A percentile compares a stretch with the other conserved stretches of the same genome.
phyloP scores from a whole-genome alignment of 352 stramenopile genomes.

The Phytophthora pinifolia region DNA sequence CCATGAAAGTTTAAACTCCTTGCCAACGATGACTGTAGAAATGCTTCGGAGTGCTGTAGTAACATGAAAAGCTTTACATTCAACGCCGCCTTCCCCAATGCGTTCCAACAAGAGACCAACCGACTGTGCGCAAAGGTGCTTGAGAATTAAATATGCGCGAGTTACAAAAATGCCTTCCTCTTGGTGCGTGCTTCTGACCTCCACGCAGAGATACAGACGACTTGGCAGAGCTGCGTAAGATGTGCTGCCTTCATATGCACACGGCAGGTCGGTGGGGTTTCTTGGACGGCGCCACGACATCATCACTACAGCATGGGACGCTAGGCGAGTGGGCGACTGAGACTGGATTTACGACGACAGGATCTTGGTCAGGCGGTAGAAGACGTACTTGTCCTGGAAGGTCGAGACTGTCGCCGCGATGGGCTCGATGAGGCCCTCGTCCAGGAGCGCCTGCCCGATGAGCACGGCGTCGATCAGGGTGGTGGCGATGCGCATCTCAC shows the following conservation, averaged over 20 bases:
- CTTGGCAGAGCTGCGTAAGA: conserved; percentile 6
- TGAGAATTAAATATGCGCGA: conserved; percentile 49
- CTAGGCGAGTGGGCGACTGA: conserved; percentile 11
- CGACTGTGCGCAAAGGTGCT: conserved; percentile 22
- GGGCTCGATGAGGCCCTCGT: conserved; percentile 79
- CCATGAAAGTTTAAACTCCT: conserved; percentile 17
- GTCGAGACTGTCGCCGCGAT: conserved; percentile 67
- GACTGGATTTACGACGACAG: conserved; percentile 31
- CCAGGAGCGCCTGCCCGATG: conserved; percentile 75
- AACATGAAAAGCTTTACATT: neutral
- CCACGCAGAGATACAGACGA: conserved; percentile 1
- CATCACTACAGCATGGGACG: conserved; percentile 8
- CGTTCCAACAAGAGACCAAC: no score
- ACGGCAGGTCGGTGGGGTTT: conserved; percentile 4
- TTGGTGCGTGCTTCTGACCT: neutral
- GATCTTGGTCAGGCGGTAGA: conserved; percentile 73
- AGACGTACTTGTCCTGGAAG: conserved; percentile 89
- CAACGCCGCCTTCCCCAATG: neutral
- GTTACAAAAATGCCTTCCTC: conserved; percentile 34
- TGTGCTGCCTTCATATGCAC: conserved; percentile 26
- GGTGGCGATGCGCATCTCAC: conserved; percentile 67
- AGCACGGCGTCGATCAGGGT: conserved; percentile 80
- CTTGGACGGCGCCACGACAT: conserved; percentile 5
- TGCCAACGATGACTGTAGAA: no score
- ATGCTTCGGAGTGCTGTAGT: neutral